Percentiles rank a stretch among this genome's conserved stretches.
Conservation (phyloP, 257 asterid species). For the Verbena officinalis region DNA sequence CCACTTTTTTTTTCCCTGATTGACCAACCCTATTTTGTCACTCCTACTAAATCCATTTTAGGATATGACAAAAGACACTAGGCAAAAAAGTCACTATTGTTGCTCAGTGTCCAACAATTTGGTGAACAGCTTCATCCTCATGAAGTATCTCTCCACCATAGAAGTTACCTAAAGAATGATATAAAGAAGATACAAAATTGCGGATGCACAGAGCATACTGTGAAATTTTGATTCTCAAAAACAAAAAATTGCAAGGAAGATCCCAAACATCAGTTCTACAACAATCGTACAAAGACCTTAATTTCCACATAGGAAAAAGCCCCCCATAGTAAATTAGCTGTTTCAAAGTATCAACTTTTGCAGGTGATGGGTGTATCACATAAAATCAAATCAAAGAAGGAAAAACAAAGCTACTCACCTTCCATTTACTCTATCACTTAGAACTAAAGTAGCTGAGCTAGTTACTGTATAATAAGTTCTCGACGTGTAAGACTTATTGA, state of each 20-base stretch:
- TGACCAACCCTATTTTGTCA: background rate
- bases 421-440: constrained; percentile 3
- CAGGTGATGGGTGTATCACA: background rate
- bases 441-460: background rate
- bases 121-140: background rate
- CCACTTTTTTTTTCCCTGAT: too few relatives aligned
- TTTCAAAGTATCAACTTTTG: background rate
- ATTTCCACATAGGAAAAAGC: background rate
- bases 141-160: background rate
- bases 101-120: background rate
- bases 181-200: background rate
- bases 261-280: background rate
- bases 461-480: constrained; percentile 2
- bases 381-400: background rate
- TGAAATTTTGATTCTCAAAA: background rate
- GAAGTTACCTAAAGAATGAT: background rate
- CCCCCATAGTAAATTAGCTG: background rate
- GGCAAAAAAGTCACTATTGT: background rate
- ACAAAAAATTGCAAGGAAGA: background rate
- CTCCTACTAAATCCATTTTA: background rate
- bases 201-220: background rate
- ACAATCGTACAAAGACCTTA: background rate
- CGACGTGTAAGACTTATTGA: constrained; percentile 9
- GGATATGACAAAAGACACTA: background rate
- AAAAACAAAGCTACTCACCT: background rate